A percentile compares a stretch with the other conserved stretches of the same genome.
Evolutionary conservation across 352 stramenopile genomes (phyloP).

Genomic region (Blastocystis sp.): DNA sequence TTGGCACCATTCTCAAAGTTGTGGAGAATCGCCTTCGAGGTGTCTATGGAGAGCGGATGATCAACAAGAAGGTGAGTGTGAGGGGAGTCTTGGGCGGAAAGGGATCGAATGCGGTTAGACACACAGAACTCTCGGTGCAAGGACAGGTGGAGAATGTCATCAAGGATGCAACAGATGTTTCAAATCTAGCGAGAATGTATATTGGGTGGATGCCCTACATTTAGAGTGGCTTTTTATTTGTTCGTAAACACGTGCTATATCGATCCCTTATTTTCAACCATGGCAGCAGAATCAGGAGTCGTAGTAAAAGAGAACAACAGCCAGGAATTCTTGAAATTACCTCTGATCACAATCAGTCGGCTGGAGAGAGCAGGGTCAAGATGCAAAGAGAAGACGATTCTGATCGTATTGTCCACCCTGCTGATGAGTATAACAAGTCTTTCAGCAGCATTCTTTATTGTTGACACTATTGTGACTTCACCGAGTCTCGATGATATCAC

Average conservation of each 20-base stretch:
- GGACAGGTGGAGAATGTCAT: conserved; percentile 86
- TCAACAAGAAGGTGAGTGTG: background rate
- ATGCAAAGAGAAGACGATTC: background rate
- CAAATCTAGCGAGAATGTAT: conserved; percentile 88
- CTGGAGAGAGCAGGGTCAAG: background rate
- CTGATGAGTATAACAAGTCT: background rate
- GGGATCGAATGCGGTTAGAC: background rate
- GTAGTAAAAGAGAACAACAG: background rate
- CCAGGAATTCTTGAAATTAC: background rate
- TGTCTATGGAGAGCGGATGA: conserved; percentile 69
- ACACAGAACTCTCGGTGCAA: conserved; percentile 75
- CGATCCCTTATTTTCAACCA: no score
- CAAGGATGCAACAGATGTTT: conserved; percentile 79
- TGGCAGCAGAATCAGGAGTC: background rate
- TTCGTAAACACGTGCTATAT: background rate
- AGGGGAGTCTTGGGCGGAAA: background rate
- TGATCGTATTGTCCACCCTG: background rate
- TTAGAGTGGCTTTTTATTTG: conserved; percentile 62
- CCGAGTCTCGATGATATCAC: background rate
- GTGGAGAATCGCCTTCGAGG: conserved; percentile 82
- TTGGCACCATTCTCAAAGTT: conserved; percentile 75
- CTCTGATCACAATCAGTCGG: background rate
- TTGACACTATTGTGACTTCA: background rate
- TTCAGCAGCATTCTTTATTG: background rate
- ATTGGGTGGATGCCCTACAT: conserved; percentile 87